Base-by-base conservation (phyloP, 345 rosid species). In the Hypericum androsaemum region DNA sequence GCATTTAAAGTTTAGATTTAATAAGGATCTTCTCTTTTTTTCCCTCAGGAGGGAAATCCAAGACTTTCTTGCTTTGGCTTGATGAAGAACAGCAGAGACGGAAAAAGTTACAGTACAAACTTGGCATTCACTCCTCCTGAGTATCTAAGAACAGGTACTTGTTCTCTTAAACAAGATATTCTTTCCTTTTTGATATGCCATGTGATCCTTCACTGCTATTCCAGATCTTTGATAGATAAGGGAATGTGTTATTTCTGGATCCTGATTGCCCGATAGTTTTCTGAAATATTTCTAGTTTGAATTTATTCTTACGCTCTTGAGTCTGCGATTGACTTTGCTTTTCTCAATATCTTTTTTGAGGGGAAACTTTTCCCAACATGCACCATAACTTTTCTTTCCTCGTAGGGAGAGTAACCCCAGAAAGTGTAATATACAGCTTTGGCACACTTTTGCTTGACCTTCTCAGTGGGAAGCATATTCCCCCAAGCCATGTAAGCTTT, bases 51-150 rank as follows among this genome's bases (percentile, higher is more conserved):
- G 8, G 49, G 22, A 9, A 46, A 46, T 46, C 49, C 49, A 13
- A 16, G 49, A 13, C 49, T 46, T 5, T 46, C 49, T 4, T 12
- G 49, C 49, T 46, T 46, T 46, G 49, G 49, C n/a, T 5, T 46
- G 49, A 46, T 46, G 49, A 46, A 46, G 49, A 46, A 46, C 49
- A 46, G 49, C 13, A 46, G 49, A 46, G 49, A 46, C 17, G 49
- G 49, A 12, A 46, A 46, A 46, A 46, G 49, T 46, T 46, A 12
- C 49, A 46, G 49, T 46, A 46, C 49, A 46, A 46, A 46, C 49
- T 13, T 46, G 22, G 49, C 49, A 13, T 46, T 46, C 49, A 46
- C 49, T 46, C 49, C 49, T 46, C 49, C 49, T 13, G 49, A 46
- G 17, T 46, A 46, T 46, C 49, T 46, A 46, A 46, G 49, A 46